Percentiles rank a stretch among this genome's conserved stretches.
phyloP scores from a whole-genome alignment of 2,329 filamentous ascomycete species.

The Pestalotiopsis sp. region DNA sequence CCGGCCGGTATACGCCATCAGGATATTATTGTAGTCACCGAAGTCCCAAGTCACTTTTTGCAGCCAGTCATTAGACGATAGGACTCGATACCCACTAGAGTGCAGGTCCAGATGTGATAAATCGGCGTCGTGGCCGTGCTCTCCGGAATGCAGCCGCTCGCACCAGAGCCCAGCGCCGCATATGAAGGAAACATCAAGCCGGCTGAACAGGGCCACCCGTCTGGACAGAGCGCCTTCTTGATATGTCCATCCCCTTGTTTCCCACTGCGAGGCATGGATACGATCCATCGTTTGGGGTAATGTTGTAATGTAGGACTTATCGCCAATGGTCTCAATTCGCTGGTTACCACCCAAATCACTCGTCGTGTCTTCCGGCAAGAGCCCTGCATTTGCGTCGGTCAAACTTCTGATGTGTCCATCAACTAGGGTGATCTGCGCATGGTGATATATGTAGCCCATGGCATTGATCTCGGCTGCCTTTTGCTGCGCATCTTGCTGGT shows the following conservation, averaged over 20 bases:
- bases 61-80: background rate
- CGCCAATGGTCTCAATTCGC: background rate
- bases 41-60: background rate
- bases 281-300: background rate
- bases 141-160: background rate
- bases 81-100: background rate
- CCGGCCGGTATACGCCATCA: background rate
- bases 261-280: background rate
- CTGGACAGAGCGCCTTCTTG: background rate
- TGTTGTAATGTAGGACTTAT: background rate
- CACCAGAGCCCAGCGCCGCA: background rate
- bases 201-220: background rate
- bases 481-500: background rate
- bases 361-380: background rate
- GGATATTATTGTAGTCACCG: background rate
- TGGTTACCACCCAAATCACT: background rate
- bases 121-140: background rate
- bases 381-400: background rate
- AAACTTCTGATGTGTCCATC: background rate
- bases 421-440: background rate
- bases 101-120: background rate
- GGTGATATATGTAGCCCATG: slow-evolving; percentile 6
- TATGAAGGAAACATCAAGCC: background rate
- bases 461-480: background rate
- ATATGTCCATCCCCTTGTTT: background rate